Percentiles rank a stretch among this genome's conserved stretches.
Conservation (phyloP, 331 rosid genomes). For the Phaseolus coccineus region DNA sequence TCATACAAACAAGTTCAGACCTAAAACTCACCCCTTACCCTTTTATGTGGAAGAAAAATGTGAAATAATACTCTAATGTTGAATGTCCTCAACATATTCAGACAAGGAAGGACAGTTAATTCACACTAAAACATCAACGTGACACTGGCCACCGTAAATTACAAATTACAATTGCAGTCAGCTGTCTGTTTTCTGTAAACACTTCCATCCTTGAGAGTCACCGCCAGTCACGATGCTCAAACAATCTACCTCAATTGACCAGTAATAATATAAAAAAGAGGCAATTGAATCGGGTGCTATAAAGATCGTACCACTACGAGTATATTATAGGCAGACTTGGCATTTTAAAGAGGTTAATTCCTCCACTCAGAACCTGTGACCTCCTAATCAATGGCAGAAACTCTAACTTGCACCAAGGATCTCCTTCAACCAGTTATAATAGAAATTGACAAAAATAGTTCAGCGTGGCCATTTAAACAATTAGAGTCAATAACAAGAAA, state of each 20-base stretch:
- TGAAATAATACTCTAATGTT: conserved; percentile 7
- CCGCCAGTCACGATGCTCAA: background rate
- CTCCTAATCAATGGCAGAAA: background rate
- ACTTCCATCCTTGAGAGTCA: background rate
- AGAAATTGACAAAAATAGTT: background rate
- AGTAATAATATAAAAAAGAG: background rate
- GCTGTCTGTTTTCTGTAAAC: background rate
- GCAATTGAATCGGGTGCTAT: background rate
- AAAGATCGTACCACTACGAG: background rate
- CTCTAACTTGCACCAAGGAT: background rate
- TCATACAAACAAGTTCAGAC: conserved; percentile 1
- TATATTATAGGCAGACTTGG: background rate
- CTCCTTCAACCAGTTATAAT: background rate
- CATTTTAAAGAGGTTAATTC: background rate
- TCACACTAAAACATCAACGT: background rate
- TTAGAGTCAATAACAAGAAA: background rate
- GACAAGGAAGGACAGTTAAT: background rate
- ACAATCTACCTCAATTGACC: background rate
- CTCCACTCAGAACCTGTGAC: background rate
- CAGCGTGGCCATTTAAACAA: background rate
- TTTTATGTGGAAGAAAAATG: background rate
- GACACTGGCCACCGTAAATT: background rate
- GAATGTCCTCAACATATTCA: background rate
- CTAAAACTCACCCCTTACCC: background rate
- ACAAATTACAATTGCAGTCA: background rate